A percentile compares a stretch with the other conserved stretches of the same genome.
These are phyloP conservation scores for Epichloe amarillans DNA, from an alignment of 2,329 filamentous ascomycete genomes.

Conservation along the genomic window DNA sequence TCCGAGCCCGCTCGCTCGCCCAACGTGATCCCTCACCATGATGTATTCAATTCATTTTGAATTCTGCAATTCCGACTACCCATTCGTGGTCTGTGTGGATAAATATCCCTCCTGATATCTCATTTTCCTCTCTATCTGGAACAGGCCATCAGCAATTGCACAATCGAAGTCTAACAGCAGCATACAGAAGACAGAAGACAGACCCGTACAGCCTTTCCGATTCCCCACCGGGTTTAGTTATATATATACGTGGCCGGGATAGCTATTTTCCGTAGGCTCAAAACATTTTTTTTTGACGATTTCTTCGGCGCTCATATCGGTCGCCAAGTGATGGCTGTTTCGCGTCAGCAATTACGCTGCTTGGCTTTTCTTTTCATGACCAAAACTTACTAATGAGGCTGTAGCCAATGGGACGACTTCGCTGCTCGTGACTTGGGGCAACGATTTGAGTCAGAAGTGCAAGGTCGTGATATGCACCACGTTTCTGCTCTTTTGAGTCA, in stretches of 20 bases:
- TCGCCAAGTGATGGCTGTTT: conserved; percentile 30
- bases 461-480: too few species aligned
- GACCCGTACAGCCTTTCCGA: neutral
- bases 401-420: conserved; percentile 35
- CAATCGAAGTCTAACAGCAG: neutral
- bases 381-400: conserved; percentile 38
- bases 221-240: neutral
- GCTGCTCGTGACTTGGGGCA: conserved; percentile 20
- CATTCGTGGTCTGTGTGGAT: conserved; percentile 18
- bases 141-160: neutral
- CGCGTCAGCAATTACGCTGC: neutral
- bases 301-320: conserved; percentile 22
- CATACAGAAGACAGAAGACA: too few species aligned
- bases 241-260: conserved; percentile 20
- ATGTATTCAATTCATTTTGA: conserved; percentile 27
- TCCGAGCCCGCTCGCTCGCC: neutral
- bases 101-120: conserved; percentile 10
- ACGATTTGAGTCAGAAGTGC: too few species aligned
- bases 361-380: too few species aligned
- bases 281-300: conserved; percentile 33
- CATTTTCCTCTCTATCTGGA: too few species aligned
- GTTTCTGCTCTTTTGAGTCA: too few species aligned
- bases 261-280: conserved; percentile 34
- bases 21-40: conserved; percentile 10
- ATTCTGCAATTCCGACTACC: conserved; percentile 37